Conservation (phyloP, 805 yeast genomes). For the Tetrapisispora fleetii region DNA sequence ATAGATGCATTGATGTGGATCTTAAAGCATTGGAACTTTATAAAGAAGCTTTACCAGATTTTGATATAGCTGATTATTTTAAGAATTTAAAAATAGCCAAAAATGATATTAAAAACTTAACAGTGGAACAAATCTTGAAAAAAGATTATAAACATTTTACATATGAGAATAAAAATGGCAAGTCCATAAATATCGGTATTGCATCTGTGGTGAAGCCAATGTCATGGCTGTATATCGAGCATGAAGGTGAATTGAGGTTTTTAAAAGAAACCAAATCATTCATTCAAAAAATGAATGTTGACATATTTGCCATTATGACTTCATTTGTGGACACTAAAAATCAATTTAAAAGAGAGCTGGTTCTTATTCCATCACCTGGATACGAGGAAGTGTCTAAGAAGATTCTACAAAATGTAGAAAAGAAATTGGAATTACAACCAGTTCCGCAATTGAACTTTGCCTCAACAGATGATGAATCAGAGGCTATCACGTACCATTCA, state of each 20-base stretch:
- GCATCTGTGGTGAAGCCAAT: conserved; percentile 62
- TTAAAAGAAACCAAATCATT: conserved; percentile 17
- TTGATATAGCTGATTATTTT: conserved; percentile 23
- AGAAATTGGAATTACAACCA: conserved; percentile 8
- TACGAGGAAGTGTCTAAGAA: conserved; percentile 8
- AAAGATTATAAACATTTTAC: conserved; percentile 79
- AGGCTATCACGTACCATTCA: background rate
- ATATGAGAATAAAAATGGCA: conserved; percentile 26
- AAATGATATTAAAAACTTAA: conserved; percentile 51
- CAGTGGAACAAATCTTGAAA: conserved; percentile 50
- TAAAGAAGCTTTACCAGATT: conserved; percentile 11
- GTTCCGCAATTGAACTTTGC: background rate
- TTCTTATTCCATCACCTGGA: conserved; percentile 16
- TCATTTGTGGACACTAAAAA: conserved; percentile 29
- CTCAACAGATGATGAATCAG: background rate
- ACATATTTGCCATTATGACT: conserved; percentile 40
- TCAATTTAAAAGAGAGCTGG: conserved; percentile 37
- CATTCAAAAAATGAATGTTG: conserved; percentile 28
- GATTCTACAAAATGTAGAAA: conserved; percentile 9
- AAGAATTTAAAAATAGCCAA: conserved; percentile 40
- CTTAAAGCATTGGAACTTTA: conserved; percentile 35
- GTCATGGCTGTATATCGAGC: conserved; percentile 37
- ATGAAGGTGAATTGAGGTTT: conserved; percentile 18
- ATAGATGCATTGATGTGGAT: conserved; percentile 57
- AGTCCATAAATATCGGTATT: conserved; percentile 49